Evolutionary conservation across 1,284 basidiomycete species (phyloP), one percentile per base, ranked within the genome.

Genomic region (Naganishia cerealis): DNA sequence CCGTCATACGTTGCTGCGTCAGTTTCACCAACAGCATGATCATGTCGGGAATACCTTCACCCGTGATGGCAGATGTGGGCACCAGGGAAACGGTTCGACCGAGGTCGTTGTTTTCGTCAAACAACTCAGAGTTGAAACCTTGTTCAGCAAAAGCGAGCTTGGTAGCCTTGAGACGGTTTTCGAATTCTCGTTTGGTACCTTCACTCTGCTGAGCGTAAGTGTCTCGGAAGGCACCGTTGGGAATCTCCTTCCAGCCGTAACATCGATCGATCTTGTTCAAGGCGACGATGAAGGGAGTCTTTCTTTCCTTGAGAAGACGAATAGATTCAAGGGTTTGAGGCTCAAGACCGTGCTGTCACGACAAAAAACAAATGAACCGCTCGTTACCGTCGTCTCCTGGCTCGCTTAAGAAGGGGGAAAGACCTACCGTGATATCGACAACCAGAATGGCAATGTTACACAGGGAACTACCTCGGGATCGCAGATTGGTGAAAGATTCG

Each of bases 241-340:
- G 91, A 40, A 87, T 95, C 8, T 92, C 80, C 75, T 92, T 85
- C 96, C 96, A 99, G 70, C 91, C 90, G 78, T 96, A 98, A 78
- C 97, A 87, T 84, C 96, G 91, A 85, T 99, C 95, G 77, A 99
- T 95, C 91, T 99, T 99, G 85, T 99, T 99, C 70, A 99, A 84
- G 3, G 96, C 96, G 58, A 99, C 96, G 70, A 99, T 97, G 85
- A 99, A 99, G 0, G 96, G 96, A 4, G 96, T 98, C 83, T 97
- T 98, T 73, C 90, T 88, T 79, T 97, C 92, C 73, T 91, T 86
- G 62, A 99, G 85, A 69, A 99, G 82, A 59, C 94, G 90, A 57
- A 99, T 86, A 10, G 94, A 98, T 81, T 99, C 96, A 67, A 99
- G 84, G 0, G 96, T 99, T 83, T 99, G 96, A 39, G 88, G 93